Evolutionary conservation across 306 rosid genomes (phyloP).

Genomic region (Geum urbanum): DNA sequence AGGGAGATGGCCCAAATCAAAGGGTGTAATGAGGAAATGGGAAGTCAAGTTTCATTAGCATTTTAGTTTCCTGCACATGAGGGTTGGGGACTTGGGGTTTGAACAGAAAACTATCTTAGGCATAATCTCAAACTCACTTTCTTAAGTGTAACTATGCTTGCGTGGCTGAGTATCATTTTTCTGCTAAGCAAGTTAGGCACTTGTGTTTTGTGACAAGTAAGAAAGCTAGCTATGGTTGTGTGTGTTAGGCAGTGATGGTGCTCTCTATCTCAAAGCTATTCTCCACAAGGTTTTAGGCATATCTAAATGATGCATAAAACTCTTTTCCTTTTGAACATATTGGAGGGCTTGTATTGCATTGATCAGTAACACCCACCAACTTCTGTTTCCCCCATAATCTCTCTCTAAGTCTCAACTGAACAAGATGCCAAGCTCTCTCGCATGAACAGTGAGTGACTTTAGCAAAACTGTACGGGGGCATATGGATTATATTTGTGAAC

Average conservation of each 20-base stretch:
- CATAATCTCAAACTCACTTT: constrained; percentile 34
- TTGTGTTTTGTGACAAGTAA: constrained; percentile 6
- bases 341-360: constrained; percentile 23
- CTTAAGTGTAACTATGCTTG: constrained; percentile 25
- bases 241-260: constrained; percentile 34
- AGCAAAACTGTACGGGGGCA: neutral
- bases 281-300: neutral
- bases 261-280: constrained; percentile 14
- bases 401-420: constrained; percentile 16
- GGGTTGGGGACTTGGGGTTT: constrained; percentile 29
- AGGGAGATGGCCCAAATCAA: constrained; percentile 9
- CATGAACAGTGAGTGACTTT: constrained; percentile 8
- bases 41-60: constrained; percentile 16
- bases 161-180: constrained; percentile 36
- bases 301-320: constrained; percentile 10
- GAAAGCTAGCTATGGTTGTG: neutral
- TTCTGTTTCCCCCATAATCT: constrained; percentile 10
- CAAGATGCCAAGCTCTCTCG: constrained; percentile 20
- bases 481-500: neutral
- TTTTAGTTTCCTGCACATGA: neutral
- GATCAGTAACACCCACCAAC: constrained; percentile 32
- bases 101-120: constrained; percentile 17
- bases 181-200: constrained; percentile 63
- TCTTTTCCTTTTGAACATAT: constrained; percentile 19
- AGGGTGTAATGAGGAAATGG: neutral